Evolutionary conservation across 768 basidiomycete genomes (phyloP).

Genomic region (Lactarius deliciosus): DNA sequence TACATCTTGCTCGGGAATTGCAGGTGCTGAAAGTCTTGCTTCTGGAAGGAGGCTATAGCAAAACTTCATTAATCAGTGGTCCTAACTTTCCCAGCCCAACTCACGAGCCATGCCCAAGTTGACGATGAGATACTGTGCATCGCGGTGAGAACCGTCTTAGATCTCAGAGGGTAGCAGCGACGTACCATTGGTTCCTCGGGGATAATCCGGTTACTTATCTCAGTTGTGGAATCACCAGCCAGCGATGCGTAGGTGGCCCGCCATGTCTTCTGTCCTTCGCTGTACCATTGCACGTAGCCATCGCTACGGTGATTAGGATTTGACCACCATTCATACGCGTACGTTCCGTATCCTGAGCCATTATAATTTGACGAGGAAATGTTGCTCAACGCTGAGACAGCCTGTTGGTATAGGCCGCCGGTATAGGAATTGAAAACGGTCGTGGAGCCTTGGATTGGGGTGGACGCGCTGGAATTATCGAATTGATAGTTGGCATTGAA

Average conservation of each 20-base stretch:
- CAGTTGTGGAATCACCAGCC: constrained; percentile 57
- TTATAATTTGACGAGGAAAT: constrained; percentile 58
- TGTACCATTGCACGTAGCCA: constrained; percentile 87
- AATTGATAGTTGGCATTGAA: constrained; percentile 71
- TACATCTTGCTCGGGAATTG: constrained; percentile 78
- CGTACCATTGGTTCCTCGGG: constrained; percentile 93
- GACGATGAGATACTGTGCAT: constrained; percentile 71
- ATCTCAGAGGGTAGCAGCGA: constrained; percentile 23
- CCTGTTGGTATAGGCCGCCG: constrained; percentile 75
- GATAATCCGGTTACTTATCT: constrained; percentile 65
- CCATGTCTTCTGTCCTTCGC: constrained; percentile 68
- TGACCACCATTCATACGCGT: constrained; percentile 81
- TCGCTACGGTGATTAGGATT: constrained; percentile 60
- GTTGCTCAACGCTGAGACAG: constrained; percentile 61
- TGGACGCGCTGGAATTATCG: constrained; percentile 50
- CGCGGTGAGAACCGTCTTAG: constrained; percentile 16
- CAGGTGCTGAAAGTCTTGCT: constrained; percentile 67
- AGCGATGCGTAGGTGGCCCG: constrained; percentile 61
- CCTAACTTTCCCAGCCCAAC: constrained; percentile 28
- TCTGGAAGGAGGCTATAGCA: constrained; percentile 60
- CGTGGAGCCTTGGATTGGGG: constrained; percentile 50
- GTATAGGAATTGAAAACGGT: constrained; percentile 66
- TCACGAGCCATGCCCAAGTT: constrained; percentile 78
- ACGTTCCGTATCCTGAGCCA: constrained; percentile 53
- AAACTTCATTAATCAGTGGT: constrained; percentile 7